Percentiles rank a stretch among this genome's conserved stretches.
Evolutionary conservation across 192 early-diverging fungal genomes (phyloP).

Genomic region (Coemansia sp.): DNA sequence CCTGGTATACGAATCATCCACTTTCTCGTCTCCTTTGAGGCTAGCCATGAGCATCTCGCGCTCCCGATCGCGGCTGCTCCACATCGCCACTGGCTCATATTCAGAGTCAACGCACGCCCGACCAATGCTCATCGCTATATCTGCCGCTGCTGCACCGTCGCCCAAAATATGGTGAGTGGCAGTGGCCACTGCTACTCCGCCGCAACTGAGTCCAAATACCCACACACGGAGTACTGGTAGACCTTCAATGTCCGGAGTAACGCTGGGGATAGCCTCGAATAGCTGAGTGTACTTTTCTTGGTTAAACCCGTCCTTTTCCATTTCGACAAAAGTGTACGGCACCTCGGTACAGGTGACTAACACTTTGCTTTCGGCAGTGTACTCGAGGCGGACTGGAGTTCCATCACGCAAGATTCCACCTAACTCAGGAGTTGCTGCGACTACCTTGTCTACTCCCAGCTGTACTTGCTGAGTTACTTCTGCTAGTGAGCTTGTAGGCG

Average conservation of each 20-base stretch:
- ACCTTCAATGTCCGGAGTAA: slow-evolving; percentile 13
- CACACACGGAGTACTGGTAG: slow-evolving; percentile 17
- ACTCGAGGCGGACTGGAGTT: slow-evolving; percentile 4
- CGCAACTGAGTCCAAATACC: slow-evolving; percentile 11
- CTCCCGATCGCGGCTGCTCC: neutral
- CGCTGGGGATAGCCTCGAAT: slow-evolving; percentile 9
- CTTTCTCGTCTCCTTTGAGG: neutral
- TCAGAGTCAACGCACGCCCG: neutral
- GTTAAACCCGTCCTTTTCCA: slow-evolving; percentile 16
- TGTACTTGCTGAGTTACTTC: neutral
- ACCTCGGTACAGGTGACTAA: neutral
- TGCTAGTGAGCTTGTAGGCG: neutral
- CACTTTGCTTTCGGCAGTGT: neutral
- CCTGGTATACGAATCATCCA: neutral
- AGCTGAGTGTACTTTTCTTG: slow-evolving; percentile 23
- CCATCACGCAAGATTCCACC: slow-evolving; percentile 14
- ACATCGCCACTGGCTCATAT: neutral
- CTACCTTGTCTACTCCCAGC: slow-evolving; percentile 12
- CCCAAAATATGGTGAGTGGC: slow-evolving; percentile 25
- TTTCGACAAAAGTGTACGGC: slow-evolving; percentile 2
- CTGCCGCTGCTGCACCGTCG: slow-evolving; percentile 12
- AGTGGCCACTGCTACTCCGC: slow-evolving; percentile 13
- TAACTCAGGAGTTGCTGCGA: slow-evolving; percentile 17
- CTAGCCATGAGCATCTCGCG: neutral
- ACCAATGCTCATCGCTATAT: slow-evolving; percentile 14